These are phyloP conservation scores for Naganishia onofrii DNA, from an alignment of 768 basidiomycete genomes.

Conservation along the genomic window DNA sequence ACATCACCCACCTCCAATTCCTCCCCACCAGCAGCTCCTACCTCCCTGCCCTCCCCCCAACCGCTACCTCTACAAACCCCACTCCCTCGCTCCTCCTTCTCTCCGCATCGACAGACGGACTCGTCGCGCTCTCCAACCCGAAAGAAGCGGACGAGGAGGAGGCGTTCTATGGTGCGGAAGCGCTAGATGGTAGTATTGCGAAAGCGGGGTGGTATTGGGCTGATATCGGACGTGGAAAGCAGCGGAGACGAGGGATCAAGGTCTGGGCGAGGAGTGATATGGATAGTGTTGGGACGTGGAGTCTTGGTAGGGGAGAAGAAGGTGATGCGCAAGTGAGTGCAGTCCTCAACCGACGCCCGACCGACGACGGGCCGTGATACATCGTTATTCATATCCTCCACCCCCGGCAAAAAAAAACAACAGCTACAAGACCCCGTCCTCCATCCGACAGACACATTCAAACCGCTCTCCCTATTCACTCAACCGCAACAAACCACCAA, in stretches of 20 bases:
- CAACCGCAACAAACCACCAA: not conserved
- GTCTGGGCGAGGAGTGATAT: constrained; percentile 90
- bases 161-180: constrained; percentile 73
- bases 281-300: constrained; percentile 89
- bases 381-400: not conserved
- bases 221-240: constrained; percentile 52
- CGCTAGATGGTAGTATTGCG: constrained; percentile 63
- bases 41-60: constrained; percentile 31
- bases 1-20: constrained; percentile 75
- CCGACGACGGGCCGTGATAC: too few relatives aligned
- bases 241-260: constrained; percentile 32
- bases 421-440: constrained; percentile 41
- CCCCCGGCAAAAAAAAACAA: not conserved
- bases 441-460: constrained; percentile 41
- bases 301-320: constrained; percentile 47
- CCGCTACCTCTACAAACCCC: constrained; percentile 36
- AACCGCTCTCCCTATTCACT: constrained; percentile 30
- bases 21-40: constrained; percentile 46
- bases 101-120: constrained; percentile 81
- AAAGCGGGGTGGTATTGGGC: constrained; percentile 73
- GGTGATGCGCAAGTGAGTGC: constrained; percentile 44
- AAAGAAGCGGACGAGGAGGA: constrained; percentile 82
- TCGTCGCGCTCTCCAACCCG: constrained; percentile 59
- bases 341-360: too few relatives aligned
- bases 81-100: constrained; percentile 59